phyloP scores from a whole-genome alignment of 2,329 filamentous ascomycete genomes.

The Neofusicoccum laricinum region DNA sequence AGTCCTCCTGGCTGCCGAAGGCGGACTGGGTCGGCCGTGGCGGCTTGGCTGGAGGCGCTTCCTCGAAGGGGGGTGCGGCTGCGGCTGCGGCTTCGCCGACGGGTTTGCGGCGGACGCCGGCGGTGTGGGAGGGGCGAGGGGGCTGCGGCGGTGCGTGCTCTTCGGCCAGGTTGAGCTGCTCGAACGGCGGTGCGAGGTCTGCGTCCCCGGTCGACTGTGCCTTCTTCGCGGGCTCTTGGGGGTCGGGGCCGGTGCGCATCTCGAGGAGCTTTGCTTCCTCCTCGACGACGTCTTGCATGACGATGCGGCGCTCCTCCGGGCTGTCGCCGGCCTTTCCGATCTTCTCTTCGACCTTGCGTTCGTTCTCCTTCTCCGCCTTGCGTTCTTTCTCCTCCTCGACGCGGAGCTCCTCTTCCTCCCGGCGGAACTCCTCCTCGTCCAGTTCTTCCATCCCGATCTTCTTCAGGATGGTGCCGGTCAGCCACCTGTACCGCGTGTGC shows the following conservation, averaged over 20 bases:
- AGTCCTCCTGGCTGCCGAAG: neutral
- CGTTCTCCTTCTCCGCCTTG: constrained; percentile 36
- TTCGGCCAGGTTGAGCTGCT: neutral
- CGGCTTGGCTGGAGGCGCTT: neutral
- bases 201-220: neutral
- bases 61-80: neutral
- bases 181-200: neutral
- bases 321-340: neutral
- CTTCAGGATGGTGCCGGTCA: constrained; percentile 50
- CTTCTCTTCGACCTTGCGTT: constrained; percentile 26
- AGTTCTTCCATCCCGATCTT: constrained; percentile 54
- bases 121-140: neutral
- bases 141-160: neutral
- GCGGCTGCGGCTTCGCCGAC: neutral
- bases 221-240: neutral
- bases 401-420: constrained; percentile 44
- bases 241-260: neutral
- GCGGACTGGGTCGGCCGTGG: neutral
- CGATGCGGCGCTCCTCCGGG: neutral
- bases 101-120: neutral
- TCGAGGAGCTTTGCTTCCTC: constrained; percentile 12
- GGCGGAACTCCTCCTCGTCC: constrained; percentile 45
- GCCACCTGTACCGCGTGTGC: constrained; percentile 50
- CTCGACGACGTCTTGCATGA: constrained; percentile 10
- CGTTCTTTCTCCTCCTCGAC: constrained; percentile 45